Evolutionary conservation across 768 basidiomycete species (phyloP).

Genomic region (Amanita pallidorosea): DNA sequence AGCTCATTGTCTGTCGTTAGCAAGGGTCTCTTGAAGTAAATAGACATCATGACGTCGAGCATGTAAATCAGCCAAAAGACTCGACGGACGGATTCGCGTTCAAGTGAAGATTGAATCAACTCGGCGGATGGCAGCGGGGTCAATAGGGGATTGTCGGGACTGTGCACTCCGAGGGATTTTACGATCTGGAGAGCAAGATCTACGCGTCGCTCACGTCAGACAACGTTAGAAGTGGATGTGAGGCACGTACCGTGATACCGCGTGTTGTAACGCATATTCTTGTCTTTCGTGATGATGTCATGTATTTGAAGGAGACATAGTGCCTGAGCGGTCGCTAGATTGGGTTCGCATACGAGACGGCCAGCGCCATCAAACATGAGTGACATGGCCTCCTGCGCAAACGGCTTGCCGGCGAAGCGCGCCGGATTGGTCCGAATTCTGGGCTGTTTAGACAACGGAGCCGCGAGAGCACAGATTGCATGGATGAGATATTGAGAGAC

Average conservation of each 20-base stretch:
- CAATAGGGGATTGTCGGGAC: constrained; percentile 48
- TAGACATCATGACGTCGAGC: constrained; percentile 38
- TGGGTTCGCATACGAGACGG: constrained; percentile 49
- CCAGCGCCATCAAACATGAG: constrained; percentile 67
- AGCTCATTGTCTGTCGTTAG: constrained; percentile 34
- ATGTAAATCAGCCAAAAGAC: constrained; percentile 73
- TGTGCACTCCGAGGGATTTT: constrained; percentile 54
- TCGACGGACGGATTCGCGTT: constrained; percentile 71
- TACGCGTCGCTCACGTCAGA: constrained; percentile 16
- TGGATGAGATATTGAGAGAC: constrained; percentile 64
- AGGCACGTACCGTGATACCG: constrained; percentile 37
- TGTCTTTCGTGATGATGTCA: constrained; percentile 39
- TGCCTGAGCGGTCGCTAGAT: constrained; percentile 65
- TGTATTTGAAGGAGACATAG: constrained; percentile 64
- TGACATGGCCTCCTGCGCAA: constrained; percentile 51
- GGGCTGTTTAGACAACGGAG: constrained; percentile 62
- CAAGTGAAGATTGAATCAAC: constrained; percentile 50
- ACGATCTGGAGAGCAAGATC: constrained; percentile 61
- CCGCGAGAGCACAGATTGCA: constrained; percentile 69
- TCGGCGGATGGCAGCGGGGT: constrained; percentile 49
- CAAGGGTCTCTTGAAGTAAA: constrained; percentile 35
- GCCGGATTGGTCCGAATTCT: constrained; percentile 43
- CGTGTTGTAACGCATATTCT: constrained; percentile 24
- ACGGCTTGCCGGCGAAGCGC: constrained; percentile 44
- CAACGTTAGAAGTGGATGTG: constrained; percentile 8